These are phyloP conservation scores for Cadophora malorum DNA, from an alignment of 2,329 filamentous ascomycete species.

Conservation along the genomic window DNA sequence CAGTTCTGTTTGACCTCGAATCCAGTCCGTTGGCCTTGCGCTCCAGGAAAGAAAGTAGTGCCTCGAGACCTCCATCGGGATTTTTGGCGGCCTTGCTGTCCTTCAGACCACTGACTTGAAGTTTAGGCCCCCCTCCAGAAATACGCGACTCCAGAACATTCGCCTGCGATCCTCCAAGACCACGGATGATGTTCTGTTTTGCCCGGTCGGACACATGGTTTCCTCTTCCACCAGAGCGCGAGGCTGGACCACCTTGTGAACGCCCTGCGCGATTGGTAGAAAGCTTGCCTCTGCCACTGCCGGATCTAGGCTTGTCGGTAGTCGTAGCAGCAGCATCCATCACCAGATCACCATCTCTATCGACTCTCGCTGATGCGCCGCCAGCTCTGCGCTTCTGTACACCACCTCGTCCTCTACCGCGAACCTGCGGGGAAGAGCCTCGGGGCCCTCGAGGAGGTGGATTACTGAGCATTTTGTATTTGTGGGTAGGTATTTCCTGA, in stretches of 20 bases:
- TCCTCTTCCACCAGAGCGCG: constrained; percentile 44
- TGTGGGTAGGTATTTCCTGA: neutral
- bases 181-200: constrained; percentile 47
- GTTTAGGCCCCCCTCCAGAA: constrained; percentile 35
- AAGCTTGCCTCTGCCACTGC: constrained; percentile 37
- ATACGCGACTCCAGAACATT: constrained; percentile 41
- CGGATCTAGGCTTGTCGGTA: constrained; percentile 39
- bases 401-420: constrained; percentile 50
- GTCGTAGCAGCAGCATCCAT: constrained; percentile 29
- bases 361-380: constrained; percentile 50
- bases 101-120: constrained; percentile 65
- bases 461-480: constrained; percentile 19
- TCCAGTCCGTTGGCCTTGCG: constrained; percentile 67
- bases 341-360: constrained; percentile 62
- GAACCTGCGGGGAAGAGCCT: constrained; percentile 40
- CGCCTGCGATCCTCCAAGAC: constrained; percentile 45
- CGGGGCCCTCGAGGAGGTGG: constrained; percentile 41
- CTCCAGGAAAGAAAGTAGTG: constrained; percentile 72
- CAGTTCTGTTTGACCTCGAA: constrained; percentile 51
- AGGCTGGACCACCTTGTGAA: constrained; percentile 42
- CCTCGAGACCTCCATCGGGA: constrained; percentile 68
- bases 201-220: constrained; percentile 40
- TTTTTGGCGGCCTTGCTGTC: constrained; percentile 72
- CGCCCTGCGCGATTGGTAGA: constrained; percentile 27
- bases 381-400: constrained; percentile 55